phyloP scores from a whole-genome alignment of 1,284 basidiomycete species.

The Thelephora terrestris region DNA sequence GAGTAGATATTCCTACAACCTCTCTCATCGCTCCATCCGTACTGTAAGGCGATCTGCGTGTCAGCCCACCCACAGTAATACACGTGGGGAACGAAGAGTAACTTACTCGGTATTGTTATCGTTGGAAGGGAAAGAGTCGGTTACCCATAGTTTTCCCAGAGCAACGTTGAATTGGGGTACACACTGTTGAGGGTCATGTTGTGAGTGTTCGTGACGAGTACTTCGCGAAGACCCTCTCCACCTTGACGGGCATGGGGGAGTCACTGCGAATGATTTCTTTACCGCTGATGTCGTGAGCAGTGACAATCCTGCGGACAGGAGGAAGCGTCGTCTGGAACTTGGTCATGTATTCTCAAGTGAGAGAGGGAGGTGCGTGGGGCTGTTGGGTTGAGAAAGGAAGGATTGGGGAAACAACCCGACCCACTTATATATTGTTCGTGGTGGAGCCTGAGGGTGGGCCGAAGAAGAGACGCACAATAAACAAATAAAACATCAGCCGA shows the following conservation, averaged over 20 bases:
- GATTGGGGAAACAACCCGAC: neutral
- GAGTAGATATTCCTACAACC: conserved; percentile 33
- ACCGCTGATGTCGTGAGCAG: conserved; percentile 27
- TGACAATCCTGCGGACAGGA: conserved; percentile 38
- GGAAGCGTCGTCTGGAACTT: conserved; percentile 16
- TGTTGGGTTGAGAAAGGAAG: neutral
- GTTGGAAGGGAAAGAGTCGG: conserved; percentile 39
- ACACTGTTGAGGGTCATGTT: neutral
- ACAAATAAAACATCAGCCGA: no score
- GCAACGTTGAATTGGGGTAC: conserved; percentile 10
- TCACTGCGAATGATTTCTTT: conserved; percentile 4
- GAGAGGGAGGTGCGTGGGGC: neutral
- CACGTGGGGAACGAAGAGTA: neutral
- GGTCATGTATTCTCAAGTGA: neutral
- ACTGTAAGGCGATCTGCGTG: conserved; percentile 19
- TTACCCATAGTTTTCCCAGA: conserved; percentile 37
- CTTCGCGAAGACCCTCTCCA: neutral
- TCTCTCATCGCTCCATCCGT: conserved; percentile 39
- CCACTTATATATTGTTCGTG: neutral
- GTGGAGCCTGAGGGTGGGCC: neutral
- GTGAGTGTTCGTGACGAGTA: neutral
- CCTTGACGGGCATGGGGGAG: neutral
- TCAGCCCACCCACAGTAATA: neutral
- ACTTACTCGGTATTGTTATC: conserved; percentile 41
- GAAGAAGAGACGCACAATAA: neutral